Evolutionary conservation across 805 yeast genomes (phyloP), one percentile per base, ranked within the genome.

Genomic region (Blastobotrys mokoenaii): DNA sequence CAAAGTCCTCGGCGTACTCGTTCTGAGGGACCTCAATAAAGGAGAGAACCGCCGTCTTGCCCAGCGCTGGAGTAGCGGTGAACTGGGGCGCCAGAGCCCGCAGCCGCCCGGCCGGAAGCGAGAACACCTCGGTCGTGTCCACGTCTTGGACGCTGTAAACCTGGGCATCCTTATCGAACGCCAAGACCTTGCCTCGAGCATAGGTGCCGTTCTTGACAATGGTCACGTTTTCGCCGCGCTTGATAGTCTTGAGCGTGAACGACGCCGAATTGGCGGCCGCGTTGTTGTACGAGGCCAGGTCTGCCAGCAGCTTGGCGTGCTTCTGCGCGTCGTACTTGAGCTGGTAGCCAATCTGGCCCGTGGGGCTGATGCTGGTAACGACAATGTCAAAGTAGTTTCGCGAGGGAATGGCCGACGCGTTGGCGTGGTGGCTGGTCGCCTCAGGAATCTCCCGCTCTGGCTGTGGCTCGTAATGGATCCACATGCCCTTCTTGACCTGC

Each of bases 21-120:
- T 78, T 77, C 2, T 86, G 84, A 3, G 89, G 86, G 41, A 75
- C 65, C 46, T 65, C 69, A 38, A 82, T 61, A 54, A 72, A 70
- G 17, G 80, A 73, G 52, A 82, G 68, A 43, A 61, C 67, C 27
- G 74, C 71, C n/a, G 73, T 66, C 54, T 71, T 77, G 11, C 82
- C 81, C 58, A 80, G 81, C 10, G 76, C 68, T 38, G 79, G 74
- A 38, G 62, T 61, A 1, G 62, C 52, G 3, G 65, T 63, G 58
- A 72, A 79, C 54, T 72, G 72, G 30, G 69, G 45, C 12, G 87
- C 82, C 44, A 82, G 67, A 2, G 67, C 66, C 48, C 82, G 64
- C 49, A 82, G 64, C 15, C 74, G 64, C 1, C 67, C 48, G 34
- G 68, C 55, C 10, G 72, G 50, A 8, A 78, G 77, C 27, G 58